phyloP scores from a whole-genome alignment of 495 filamentous ascomycete species.

The Annulohypoxylon nitens region DNA sequence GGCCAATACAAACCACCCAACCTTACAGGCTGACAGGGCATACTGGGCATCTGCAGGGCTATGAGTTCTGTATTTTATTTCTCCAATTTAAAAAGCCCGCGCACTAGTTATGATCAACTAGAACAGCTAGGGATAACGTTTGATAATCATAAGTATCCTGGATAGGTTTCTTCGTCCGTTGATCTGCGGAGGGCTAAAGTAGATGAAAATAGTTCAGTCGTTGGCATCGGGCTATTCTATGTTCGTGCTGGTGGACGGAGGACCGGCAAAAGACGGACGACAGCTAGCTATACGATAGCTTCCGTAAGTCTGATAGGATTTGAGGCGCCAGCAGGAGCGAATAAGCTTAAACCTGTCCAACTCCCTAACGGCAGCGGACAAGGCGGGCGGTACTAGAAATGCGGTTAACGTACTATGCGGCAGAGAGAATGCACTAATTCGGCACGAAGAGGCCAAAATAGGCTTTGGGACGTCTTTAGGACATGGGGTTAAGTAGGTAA shows the following conservation, averaged over 20 bases:
- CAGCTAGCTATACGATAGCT: conserved; percentile 1
- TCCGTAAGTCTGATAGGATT: background rate
- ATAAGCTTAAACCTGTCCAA: background rate
- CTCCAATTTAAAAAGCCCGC: conserved; percentile 22
- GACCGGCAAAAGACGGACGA: background rate
- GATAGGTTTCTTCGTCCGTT: conserved; percentile 20
- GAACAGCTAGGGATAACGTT: conserved; percentile 29
- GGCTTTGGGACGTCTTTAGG: background rate
- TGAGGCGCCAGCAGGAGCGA: background rate
- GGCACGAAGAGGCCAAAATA: conserved; percentile 2
- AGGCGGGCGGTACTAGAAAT: background rate
- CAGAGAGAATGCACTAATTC: conserved; percentile 3
- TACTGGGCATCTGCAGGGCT: conserved; percentile 20
- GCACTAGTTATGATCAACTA: conserved; percentile 38
- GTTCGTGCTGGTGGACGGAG: background rate
- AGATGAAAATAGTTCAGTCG: conserved; percentile 16
- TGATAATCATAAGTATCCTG: conserved; percentile 35
- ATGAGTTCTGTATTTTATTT: conserved; percentile 4
- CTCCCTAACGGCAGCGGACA: background rate
- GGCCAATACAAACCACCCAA: conserved; percentile 32
- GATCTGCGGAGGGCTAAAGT: conserved; percentile 28
- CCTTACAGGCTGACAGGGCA: conserved; percentile 10
- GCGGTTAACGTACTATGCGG: background rate
- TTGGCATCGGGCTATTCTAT: background rate
- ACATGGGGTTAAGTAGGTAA: conserved; percentile 30